These are phyloP conservation scores for Myriosclerotinia scirpicola DNA, from an alignment of 2,329 filamentous ascomycete species.

Conservation along the genomic window DNA sequence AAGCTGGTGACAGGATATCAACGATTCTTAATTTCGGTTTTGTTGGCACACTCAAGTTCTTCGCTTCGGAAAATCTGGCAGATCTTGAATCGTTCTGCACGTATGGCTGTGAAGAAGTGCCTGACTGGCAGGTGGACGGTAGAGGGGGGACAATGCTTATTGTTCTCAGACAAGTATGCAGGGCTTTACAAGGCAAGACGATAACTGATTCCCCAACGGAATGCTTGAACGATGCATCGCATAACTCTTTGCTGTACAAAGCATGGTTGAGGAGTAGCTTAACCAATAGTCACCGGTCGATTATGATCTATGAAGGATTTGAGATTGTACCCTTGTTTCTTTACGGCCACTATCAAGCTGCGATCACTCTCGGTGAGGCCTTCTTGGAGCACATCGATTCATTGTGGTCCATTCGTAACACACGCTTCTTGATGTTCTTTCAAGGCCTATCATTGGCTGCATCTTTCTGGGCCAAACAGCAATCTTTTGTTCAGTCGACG, in stretches of 20 bases:
- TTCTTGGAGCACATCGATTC: constrained; percentile 50
- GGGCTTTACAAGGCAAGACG: constrained; percentile 76
- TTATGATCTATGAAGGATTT: constrained; percentile 67
- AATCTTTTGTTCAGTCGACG: constrained; percentile 34
- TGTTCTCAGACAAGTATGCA: constrained; percentile 62
- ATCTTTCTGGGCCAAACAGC: constrained; percentile 43
- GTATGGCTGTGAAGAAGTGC: constrained; percentile 71
- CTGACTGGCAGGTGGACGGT: constrained; percentile 69
- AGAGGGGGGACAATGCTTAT: constrained; percentile 70
- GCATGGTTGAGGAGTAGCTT: constrained; percentile 55
- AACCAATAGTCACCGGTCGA: constrained; percentile 59
- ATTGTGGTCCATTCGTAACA: constrained; percentile 61
- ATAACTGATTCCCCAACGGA: constrained; percentile 45
- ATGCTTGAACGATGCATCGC: constrained; percentile 68
- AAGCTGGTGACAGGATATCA: constrained; percentile 68
- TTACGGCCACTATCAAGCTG: constrained; percentile 61
- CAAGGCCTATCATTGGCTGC: constrained; percentile 59
- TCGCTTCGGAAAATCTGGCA: constrained; percentile 64
- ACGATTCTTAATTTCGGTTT: constrained; percentile 72
- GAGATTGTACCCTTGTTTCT: constrained; percentile 63
- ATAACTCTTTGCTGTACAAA: constrained; percentile 59
- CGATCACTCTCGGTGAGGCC: constrained; percentile 55
- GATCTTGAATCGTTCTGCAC: constrained; percentile 71
- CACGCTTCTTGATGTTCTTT: constrained; percentile 57
- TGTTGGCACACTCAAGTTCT: constrained; percentile 65